phyloP scores from a whole-genome alignment of 306 rosid genomes.

The Neltuma alba region DNA sequence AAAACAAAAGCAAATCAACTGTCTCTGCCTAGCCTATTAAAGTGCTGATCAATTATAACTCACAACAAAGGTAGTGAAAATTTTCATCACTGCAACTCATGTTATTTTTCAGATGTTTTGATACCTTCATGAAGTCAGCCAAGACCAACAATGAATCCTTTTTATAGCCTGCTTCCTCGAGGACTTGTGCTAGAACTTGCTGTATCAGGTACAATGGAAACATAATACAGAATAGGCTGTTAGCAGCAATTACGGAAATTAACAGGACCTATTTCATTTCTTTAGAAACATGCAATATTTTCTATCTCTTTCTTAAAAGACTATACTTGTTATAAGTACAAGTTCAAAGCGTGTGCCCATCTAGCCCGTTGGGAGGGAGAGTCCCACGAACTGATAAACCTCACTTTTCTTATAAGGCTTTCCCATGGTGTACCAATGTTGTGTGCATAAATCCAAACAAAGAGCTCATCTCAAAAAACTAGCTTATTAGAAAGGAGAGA shows the following conservation, averaged over 20 bases:
- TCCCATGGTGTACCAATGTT: background rate
- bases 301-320: background rate
- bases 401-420: background rate
- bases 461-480: background rate
- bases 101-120: conserved; percentile 10
- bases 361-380: too few species aligned
- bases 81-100: background rate
- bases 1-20: background rate
- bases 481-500: background rate
- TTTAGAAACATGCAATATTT: background rate
- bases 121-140: conserved; percentile 79
- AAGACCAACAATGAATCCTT: conserved; percentile 60
- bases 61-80: background rate
- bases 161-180: conserved; percentile 75
- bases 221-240: conserved; percentile 26
- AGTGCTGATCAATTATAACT: background rate
- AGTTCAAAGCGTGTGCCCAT: background rate
- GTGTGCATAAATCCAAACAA: background rate
- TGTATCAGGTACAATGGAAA: conserved; percentile 39
- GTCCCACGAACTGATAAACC: too few species aligned
- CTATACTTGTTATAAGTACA: background rate
- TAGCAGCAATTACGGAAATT: conserved; percentile 7
- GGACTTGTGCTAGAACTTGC: conserved; percentile 70
- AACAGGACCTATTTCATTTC: background rate
- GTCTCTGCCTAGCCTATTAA: background rate